These are phyloP conservation scores for Plenodomus lindquistii DNA, from an alignment of 2,329 filamentous ascomycete species.

Conservation along the genomic window DNA sequence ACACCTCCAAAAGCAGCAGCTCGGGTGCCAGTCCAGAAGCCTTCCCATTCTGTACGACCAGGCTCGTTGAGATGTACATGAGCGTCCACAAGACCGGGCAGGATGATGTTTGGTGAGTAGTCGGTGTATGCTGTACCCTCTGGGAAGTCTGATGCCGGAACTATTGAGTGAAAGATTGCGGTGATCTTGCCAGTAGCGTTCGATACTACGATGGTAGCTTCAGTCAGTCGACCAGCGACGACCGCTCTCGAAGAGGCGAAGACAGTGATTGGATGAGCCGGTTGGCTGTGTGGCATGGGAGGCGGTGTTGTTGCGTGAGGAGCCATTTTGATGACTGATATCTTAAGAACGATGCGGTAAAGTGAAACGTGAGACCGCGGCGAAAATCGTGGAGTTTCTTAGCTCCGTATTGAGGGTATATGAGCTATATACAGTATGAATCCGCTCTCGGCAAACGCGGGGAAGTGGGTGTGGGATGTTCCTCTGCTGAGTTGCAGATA, in stretches of 20 bases:
- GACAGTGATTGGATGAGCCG: slow-evolving; percentile 64
- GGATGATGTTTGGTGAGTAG: slow-evolving; percentile 79
- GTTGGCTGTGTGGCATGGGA: slow-evolving; percentile 30
- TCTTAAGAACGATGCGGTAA: slow-evolving; percentile 4
- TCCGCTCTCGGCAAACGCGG: slow-evolving; percentile 28
- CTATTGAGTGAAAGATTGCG: slow-evolving; percentile 70
- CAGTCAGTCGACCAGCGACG: slow-evolving; percentile 73
- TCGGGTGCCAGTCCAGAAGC: slow-evolving; percentile 91
- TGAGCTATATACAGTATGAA: slow-evolving; percentile 26
- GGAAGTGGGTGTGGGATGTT: slow-evolving; percentile 20
- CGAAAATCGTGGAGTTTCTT: slow-evolving; percentile 5
- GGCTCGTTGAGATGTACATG: slow-evolving; percentile 98
- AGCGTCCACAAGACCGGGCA: slow-evolving; percentile 92
- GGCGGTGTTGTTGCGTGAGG: slow-evolving; percentile 43
- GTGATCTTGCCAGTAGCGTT: slow-evolving; percentile 81
- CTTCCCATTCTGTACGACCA: slow-evolving; percentile 96
- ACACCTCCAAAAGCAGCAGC: slow-evolving; percentile 95
- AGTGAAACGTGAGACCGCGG: slow-evolving; percentile 2
- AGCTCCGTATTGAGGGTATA: slow-evolving; percentile 11
- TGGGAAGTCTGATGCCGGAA: slow-evolving; percentile 78
- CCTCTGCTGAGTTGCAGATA: slow-evolving; percentile 32
- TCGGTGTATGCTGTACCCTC: slow-evolving; percentile 74
- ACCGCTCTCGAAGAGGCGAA: slow-evolving; percentile 84
- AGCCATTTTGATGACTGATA: slow-evolving; percentile 33
- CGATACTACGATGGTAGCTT: slow-evolving; percentile 83